Percentiles rank a stretch among this genome's conserved stretches.
Evolutionary conservation across 257 asterid genomes (phyloP).

Genomic region (Datura wrightii): DNA sequence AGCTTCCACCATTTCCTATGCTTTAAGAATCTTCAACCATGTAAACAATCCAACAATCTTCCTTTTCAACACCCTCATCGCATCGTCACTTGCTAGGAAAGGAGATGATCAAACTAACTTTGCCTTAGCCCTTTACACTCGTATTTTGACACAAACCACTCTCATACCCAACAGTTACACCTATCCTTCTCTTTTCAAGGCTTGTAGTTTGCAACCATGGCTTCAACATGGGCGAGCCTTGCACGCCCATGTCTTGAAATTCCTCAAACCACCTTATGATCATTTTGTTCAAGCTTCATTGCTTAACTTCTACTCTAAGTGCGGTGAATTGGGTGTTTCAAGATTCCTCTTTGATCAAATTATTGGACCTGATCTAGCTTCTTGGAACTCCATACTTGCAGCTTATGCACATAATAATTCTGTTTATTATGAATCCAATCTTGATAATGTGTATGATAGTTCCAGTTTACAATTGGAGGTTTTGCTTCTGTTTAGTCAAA

Average conservation of each 20-base stretch:
- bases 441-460: background rate
- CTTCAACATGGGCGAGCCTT: constrained; percentile 61
- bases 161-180: constrained; percentile 68
- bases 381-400: constrained; percentile 62
- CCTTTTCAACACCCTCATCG: constrained; percentile 67
- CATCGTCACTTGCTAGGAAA: constrained; percentile 49
- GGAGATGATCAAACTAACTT: constrained; percentile 42
- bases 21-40: constrained; percentile 54
- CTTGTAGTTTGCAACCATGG: constrained; percentile 53
- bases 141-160: constrained; percentile 39
- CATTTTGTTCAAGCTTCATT: constrained; percentile 70
- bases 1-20: constrained; percentile 56
- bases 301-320: constrained; percentile 71
- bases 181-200: constrained; percentile 79
- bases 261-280: constrained; percentile 56
- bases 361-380: constrained; percentile 49
- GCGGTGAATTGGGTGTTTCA: constrained; percentile 60
- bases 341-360: constrained; percentile 46
- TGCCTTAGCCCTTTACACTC: constrained; percentile 55
- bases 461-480: constrained; percentile 44
- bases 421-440: constrained; percentile 2
- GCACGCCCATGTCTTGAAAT: constrained; percentile 71
- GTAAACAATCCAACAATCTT: constrained; percentile 60
- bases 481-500: constrained; percentile 49
- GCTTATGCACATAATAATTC: constrained; percentile 44